Evolutionary conservation across 2,329 filamentous ascomycete species (phyloP).

Genomic region (Passalora sequoiae): DNA sequence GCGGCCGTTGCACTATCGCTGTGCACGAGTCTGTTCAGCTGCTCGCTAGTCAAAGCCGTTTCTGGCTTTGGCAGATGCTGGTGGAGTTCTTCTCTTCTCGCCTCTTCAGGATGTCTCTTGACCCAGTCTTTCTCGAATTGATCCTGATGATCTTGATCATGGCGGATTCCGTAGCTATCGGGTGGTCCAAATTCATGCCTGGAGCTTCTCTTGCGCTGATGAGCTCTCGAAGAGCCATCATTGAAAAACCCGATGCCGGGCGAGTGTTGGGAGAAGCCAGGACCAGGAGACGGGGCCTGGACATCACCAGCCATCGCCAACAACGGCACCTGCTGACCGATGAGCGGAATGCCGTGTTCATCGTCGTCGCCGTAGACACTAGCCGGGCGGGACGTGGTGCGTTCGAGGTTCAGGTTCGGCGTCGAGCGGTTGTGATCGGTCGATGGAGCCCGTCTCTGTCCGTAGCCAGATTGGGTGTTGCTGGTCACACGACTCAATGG

Average conservation of each 20-base stretch:
- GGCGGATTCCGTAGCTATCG: slow-evolving; percentile 88
- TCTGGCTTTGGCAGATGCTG: slow-evolving; percentile 62
- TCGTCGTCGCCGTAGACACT: slow-evolving; percentile 54
- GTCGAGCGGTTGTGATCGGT: slow-evolving; percentile 45
- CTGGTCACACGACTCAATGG: slow-evolving; percentile 26
- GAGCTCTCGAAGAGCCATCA: slow-evolving; percentile 53
- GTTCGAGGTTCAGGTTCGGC: slow-evolving; percentile 40
- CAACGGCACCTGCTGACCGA: slow-evolving; percentile 90
- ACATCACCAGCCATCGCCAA: slow-evolving; percentile 88
- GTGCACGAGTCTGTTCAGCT: slow-evolving; percentile 83
- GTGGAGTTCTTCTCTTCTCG: slow-evolving; percentile 71
- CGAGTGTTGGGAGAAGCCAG: slow-evolving; percentile 40
- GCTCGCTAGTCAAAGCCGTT: slow-evolving; percentile 81
- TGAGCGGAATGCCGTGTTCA: slow-evolving; percentile 85
- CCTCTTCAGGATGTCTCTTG: slow-evolving; percentile 79
- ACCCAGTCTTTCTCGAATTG: slow-evolving; percentile 90
- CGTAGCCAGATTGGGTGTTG: slow-evolving; percentile 13
- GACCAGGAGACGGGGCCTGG: slow-evolving; percentile 82
- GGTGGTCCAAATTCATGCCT: slow-evolving; percentile 69
- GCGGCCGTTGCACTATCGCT: slow-evolving; percentile 46
- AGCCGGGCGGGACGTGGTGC: slow-evolving; percentile 48
- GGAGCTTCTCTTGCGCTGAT: slow-evolving; percentile 63
- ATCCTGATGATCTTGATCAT: slow-evolving; percentile 69
- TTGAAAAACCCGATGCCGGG: slow-evolving; percentile 51
- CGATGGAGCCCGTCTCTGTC: slow-evolving; percentile 24